These are phyloP conservation scores for Coelastrella sp. DNA, from an alignment of 139 green algal genomes.

Conservation along the genomic window DNA sequence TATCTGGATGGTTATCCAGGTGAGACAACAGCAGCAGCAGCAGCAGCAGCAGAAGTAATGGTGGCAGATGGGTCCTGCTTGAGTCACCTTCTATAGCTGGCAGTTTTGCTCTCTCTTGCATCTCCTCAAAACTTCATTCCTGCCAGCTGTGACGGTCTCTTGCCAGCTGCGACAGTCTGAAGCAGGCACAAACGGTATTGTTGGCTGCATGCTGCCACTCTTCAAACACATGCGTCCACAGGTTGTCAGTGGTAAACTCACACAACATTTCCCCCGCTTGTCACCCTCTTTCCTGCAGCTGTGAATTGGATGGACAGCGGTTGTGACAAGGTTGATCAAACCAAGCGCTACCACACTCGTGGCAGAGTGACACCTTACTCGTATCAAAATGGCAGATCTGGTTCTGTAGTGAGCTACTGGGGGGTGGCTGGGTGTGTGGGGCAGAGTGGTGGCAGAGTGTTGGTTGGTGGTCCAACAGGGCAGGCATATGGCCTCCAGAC, in stretches of 20 bases:
- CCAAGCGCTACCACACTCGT: not conserved
- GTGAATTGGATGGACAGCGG: not conserved
- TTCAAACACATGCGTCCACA: not conserved
- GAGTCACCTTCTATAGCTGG: too few relatives aligned
- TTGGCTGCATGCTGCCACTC: too few relatives aligned
- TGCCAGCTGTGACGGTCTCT: too few relatives aligned
- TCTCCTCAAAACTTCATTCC: too few relatives aligned
- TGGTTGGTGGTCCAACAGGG: not conserved
- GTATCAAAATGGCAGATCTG: not conserved
- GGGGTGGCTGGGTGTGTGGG: not conserved
- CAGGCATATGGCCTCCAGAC: not conserved
- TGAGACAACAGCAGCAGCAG: too few relatives aligned
- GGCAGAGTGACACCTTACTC: not conserved
- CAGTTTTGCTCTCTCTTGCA: too few relatives aligned
- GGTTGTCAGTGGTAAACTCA: not conserved
- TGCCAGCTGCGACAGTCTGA: too few relatives aligned
- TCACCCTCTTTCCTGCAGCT: not conserved
- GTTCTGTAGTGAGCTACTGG: not conserved
- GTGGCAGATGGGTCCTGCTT: too few relatives aligned
- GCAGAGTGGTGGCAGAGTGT: not conserved
- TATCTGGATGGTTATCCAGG: not conserved
- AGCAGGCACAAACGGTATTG: too few relatives aligned
- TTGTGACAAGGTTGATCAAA: not conserved
- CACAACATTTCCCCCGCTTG: not conserved
- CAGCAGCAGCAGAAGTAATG: too few relatives aligned